Evolutionary conservation across 768 basidiomycete genomes (phyloP).

Genomic region (Tulasnella sp.): DNA sequence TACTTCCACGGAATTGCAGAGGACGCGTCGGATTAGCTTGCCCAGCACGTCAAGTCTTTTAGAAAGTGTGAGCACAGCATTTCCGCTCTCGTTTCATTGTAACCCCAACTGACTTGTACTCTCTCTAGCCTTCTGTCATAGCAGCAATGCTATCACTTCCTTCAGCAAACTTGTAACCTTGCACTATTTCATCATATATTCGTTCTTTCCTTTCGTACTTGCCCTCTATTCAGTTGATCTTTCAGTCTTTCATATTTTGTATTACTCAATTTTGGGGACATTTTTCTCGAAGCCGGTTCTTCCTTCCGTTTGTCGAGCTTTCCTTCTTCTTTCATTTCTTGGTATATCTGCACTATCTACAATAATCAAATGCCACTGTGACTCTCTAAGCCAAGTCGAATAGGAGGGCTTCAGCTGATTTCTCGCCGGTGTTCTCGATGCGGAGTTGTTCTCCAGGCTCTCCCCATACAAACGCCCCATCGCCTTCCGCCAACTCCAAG

Average conservation of each 20-base stretch:
- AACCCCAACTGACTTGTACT: background rate
- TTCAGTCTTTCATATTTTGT: background rate
- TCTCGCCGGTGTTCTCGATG: constrained; percentile 15
- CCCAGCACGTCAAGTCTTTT: background rate
- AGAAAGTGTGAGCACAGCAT: constrained; percentile 6
- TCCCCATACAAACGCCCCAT: constrained; percentile 9
- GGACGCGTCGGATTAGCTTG: background rate
- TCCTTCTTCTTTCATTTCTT: background rate
- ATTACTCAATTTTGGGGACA: background rate
- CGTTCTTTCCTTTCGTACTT: background rate
- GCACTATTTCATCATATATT: background rate
- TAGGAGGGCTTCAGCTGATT: constrained; percentile 4
- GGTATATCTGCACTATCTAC: background rate
- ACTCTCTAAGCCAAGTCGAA: constrained; percentile 7
- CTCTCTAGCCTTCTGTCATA: background rate
- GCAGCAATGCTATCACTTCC: constrained; percentile 1
- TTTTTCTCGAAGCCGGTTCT: background rate
- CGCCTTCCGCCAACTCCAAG: constrained; percentile 17
- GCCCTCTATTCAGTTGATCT: background rate
- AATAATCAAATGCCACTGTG: background rate
- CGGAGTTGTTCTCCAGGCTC: constrained; percentile 8
- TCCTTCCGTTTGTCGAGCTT: background rate
- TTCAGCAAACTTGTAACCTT: background rate
- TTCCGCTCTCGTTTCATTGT: background rate
- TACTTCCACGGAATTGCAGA: background rate